Evolutionary conservation across 2,329 filamentous ascomycete species (phyloP), one percentile per base, ranked within the genome.

Genomic region (Talaromyces islandicus): DNA sequence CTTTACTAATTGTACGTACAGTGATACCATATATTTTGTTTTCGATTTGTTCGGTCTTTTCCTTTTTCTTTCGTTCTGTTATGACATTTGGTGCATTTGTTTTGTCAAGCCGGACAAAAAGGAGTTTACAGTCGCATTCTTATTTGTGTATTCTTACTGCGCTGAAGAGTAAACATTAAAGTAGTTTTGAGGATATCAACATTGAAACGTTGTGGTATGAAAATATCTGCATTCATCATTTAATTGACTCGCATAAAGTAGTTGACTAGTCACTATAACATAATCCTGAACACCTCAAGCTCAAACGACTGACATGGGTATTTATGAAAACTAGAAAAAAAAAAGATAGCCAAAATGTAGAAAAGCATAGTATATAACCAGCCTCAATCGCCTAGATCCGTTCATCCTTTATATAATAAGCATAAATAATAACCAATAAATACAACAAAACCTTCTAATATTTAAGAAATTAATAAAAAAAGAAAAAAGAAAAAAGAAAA

Each of bases 1-100:
- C 17, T 38, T 38, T 9, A 38, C 43, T 46, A 46, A 46, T 21
- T 46, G n/a, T 19, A 7, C 9, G n/a, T 24, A 19, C 43, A 58
- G 55, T 61, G 59, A 61, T 54, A 58, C 35, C 54, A 54, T 48
- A 38, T 53, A 53, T 43, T 59, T 21, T n/a, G n/a, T 6, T 52
- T 52, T 52, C 43, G 24, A 25, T 25, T 52, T 46, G 21, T 27
- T 46, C 38, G 17, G 29, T 46, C n/a, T 46, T 48, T 41, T 54
- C n/a, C n/a, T 24, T 43, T 17, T 46, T 14, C 24, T 17, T 9
- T 25, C n/a, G 32, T 21, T 35, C 19, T 51, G 29, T 35, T 24
- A 27, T 29, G 48, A 52, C 25, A 29, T 27, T 52, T 30, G 48
- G 25, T 52, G 48, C 48, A 29, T 29, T 52, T 52, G 24, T 29